A percentile compares a stretch with the other conserved stretches of the same genome.
Conservation (phyloP, 2,329 filamentous ascomycete species). For the Trichoderma sp. region DNA sequence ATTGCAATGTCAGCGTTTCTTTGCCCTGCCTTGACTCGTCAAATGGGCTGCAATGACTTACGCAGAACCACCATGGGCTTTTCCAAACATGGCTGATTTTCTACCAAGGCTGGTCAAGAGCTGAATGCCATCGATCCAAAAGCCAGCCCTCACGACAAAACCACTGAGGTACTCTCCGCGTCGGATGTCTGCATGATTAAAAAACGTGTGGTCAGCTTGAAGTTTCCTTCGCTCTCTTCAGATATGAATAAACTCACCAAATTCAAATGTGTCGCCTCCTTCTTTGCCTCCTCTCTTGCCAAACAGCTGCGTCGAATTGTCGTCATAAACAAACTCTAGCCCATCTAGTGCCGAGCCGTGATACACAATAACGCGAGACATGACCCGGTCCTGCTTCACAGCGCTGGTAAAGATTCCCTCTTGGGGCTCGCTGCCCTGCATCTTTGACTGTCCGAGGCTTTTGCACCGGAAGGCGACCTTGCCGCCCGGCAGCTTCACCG, state of each 20-base stretch:
- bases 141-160: conserved; percentile 76
- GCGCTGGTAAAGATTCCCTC: conserved; percentile 74
- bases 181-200: conserved; percentile 61
- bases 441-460: conserved; percentile 68
- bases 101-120: conserved; percentile 87
- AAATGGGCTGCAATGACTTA: conserved; percentile 50
- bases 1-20: conserved; percentile 26
- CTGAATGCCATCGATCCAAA: conserved; percentile 85
- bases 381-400: conserved; percentile 65
- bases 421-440: conserved; percentile 66
- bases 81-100: conserved; percentile 82
- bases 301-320: conserved; percentile 79
- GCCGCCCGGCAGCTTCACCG: conserved; percentile 68
- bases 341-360: conserved; percentile 77
- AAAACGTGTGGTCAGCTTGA: neutral
- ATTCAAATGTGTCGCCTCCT: conserved; percentile 70
- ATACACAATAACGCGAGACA: conserved; percentile 74
- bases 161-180: conserved; percentile 84
- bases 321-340: conserved; percentile 90
- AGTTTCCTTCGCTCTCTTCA: too few relatives aligned
- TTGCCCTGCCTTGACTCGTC: neutral
- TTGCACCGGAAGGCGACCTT: conserved; percentile 74
- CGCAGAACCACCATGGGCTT: conserved; percentile 74
- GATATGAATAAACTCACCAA: conserved; percentile 55
- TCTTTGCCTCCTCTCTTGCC: conserved; percentile 73